Percentiles rank a stretch among this genome's conserved stretches.
phyloP scores from a whole-genome alignment of 2,329 filamentous ascomycete species.

The Pseudogymnoascus verrucosus region DNA sequence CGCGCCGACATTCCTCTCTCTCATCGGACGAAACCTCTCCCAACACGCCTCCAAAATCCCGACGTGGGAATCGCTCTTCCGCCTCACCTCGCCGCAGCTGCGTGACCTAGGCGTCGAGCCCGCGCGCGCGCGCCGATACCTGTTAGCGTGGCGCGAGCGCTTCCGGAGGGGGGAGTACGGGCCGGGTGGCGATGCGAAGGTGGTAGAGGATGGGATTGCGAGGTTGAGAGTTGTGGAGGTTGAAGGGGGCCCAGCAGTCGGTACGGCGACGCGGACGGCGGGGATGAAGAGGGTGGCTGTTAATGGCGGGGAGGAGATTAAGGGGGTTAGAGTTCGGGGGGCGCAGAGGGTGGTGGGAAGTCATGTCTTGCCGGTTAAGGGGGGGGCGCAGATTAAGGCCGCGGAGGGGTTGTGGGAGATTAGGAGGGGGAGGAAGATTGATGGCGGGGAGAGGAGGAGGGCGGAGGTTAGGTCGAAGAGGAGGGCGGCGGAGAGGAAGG shows the following conservation, averaged over 20 bases:
- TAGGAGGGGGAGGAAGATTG: conserved; percentile 79
- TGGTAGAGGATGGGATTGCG: conserved; percentile 54
- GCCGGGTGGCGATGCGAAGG: conserved; percentile 70
- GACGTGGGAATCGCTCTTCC: conserved; percentile 86
- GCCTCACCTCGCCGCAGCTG: conserved; percentile 67
- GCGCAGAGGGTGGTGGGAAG: conserved; percentile 67
- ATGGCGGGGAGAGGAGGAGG: conserved; percentile 87
- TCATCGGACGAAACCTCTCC: conserved; percentile 82
- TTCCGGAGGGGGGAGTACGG: conserved; percentile 73
- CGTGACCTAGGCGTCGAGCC: conserved; percentile 81
- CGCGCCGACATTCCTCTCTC: conserved; percentile 72
- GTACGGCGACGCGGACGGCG: conserved; percentile 43
- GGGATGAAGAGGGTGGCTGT: conserved; percentile 51
- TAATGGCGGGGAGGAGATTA: conserved; percentile 46
- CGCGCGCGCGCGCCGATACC: conserved; percentile 70
- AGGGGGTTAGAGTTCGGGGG: conserved; percentile 59
- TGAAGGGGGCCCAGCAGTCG: conserved; percentile 11
- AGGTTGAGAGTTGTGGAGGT: conserved; percentile 41
- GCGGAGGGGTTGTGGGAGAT: conserved; percentile 93
- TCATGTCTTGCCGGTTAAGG: conserved; percentile 61
- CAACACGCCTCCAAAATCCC: conserved; percentile 81
- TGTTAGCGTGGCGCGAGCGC: conserved; percentile 79
- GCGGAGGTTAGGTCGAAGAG: conserved; percentile 83
- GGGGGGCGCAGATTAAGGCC: conserved; percentile 56
- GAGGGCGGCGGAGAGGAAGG: conserved; percentile 58